Evolutionary conservation across 2,329 filamentous ascomycete species (phyloP), one percentile per base, ranked within the genome.

Genomic region (Furcasterigmium furcatum): DNA sequence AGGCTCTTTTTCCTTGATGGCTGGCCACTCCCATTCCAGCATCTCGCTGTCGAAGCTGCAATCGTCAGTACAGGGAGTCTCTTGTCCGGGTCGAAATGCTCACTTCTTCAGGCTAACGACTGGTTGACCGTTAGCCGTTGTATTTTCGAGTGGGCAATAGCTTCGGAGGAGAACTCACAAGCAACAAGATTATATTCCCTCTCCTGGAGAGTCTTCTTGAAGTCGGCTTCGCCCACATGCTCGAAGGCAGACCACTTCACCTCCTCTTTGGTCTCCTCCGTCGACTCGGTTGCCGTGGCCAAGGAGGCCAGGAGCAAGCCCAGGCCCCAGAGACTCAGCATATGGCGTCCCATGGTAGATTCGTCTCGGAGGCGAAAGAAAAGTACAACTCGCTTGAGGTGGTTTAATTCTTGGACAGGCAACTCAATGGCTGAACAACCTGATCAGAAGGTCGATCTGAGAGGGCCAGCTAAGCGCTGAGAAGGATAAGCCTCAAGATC

Each of bases 171-270:
- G 10, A 7, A 57, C 64, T 56, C 52, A 66, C 64, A 67, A 13
- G 63, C 63, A 27, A 64, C 53, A 3, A 67, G 48, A 1, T 55
- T 58, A 22, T 54, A 45, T 1, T 58, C 55, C 12, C 51, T 52
- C 7, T 43, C 41, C 18, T 35, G 27, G 4, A 58, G 34, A 18
- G 35, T 41, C 35, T 25, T 47, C 10, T 45, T 41, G n/a, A 50
- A 32, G 19, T 51, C 41, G 10, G 38, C 21, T 7, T 12, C 43
- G 20, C 38, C 35, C 21, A 42, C 41, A 32, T 49, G 46, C 32
- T 43, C 32, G 16, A 24, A 43, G 8, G 41, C 41, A 14, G 19
- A 24, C 41, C 41, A 43, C 16, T 34, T 29, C 9, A 34, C 32
- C 22, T 43, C 41, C n/a, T 16, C 10, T 14, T 39, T 14, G 20